Base-by-base conservation (phyloP, 345 rosid genomes). In the Lepidium didymum region DNA sequence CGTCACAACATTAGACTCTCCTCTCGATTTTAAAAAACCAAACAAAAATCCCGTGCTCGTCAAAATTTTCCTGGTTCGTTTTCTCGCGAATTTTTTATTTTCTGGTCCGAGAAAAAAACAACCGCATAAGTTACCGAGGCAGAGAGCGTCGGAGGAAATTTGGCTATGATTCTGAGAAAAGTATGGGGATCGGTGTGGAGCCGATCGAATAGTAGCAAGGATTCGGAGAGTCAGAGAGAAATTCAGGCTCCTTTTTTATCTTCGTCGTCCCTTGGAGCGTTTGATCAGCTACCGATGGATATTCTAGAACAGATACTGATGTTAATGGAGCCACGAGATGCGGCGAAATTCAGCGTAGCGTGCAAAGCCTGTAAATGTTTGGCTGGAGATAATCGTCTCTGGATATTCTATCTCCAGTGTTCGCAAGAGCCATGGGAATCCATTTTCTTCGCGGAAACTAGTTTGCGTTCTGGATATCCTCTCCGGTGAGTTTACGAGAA, bases 281-380 rank as follows among this genome's bases (percentile, higher is more conserved):
- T 88, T 56, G 94, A 93, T 66, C 64, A 67, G 47, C 29, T 93
- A 21, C 96, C 97, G 29, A 38, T 46, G 29, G 98, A 93, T 54
- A 77, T 93, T 14, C 16, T 90, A 57, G 4, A 87, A 46, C 85
- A 82, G 67, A 88, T 93, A 44, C 64, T 93, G 62, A 71, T 63
- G 56, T 5, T 83, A 58, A 14, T 84, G n/a, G 92, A 84, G 25
- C 97, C 98, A 1, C 79, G 75, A 70, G 96, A 81, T 41, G 84
- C 89, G 7, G 77, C 79, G 23, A 86, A 59, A 69, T 75, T 87
- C 71, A 73, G 79, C 64, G 49, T 74, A 8, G 71, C 85, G 1
- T 77, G 82, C 67, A 80, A 65, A 75, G 68, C 85, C 3, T 87
- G 86, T 89, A 70, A 77, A 34, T 70, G 53, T n/a, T 31, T 90